Conservation (phyloP, 2,329 filamentous ascomycete species). For the Penicillium olsonii region DNA sequence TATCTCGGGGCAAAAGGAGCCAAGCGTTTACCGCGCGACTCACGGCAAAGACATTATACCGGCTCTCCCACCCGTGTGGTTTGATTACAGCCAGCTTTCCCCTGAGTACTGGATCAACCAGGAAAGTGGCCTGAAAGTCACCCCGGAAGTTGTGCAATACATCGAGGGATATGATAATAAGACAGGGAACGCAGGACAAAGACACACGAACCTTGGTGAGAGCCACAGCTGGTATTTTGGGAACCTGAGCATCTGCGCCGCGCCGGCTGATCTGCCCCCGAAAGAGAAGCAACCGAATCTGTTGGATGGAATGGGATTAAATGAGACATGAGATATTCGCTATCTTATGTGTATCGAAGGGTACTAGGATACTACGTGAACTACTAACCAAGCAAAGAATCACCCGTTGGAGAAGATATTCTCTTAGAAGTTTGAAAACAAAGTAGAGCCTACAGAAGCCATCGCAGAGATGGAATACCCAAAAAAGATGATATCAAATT, state of each 20-base stretch:
- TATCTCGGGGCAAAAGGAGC: not conserved
- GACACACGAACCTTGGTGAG: not conserved
- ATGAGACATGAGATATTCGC: too few relatives aligned
- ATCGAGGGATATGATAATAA: not conserved
- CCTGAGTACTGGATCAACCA: conserved; percentile 5
- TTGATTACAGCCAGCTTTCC: conserved; percentile 2
- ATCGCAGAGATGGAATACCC: too few relatives aligned
- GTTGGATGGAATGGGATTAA: too few relatives aligned
- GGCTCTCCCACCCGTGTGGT: not conserved
- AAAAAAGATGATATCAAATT: too few relatives aligned
- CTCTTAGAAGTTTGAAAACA: too few relatives aligned
- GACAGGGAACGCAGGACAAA: not conserved
- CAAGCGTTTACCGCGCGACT: conserved; percentile 2
- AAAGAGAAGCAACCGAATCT: too few relatives aligned
- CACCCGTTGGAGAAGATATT: too few relatives aligned
- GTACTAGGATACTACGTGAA: too few relatives aligned
- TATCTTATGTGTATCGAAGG: too few relatives aligned
- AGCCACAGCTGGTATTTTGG: conserved; percentile 7
- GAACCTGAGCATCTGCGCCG: not conserved
- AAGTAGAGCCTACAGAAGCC: too few relatives aligned
- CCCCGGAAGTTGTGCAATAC: not conserved
- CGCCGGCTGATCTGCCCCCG: not conserved
- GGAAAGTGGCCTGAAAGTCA: not conserved
- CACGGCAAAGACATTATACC: not conserved
- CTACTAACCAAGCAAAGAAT: too few relatives aligned